Base-by-base conservation (phyloP, 345 rosid genomes). In the Zanthoxylum bungeanum region DNA sequence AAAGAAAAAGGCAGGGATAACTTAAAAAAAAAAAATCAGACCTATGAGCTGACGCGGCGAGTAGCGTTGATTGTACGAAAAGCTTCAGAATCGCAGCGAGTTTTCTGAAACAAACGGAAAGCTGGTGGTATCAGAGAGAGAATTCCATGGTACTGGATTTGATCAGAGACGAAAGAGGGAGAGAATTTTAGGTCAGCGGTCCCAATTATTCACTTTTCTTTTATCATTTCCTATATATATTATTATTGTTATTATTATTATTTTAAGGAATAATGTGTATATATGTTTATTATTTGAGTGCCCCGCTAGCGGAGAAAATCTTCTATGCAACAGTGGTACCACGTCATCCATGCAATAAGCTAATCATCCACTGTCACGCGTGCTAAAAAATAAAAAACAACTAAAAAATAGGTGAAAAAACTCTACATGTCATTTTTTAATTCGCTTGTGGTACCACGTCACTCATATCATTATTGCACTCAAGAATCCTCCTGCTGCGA, bases 41-140 rank as follows among this genome's bases (percentile, higher is more conserved):
- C 73, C 17, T 34, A 49, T 7, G 59, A 55, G 27, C 37, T 56
- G 68, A 24, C 72, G 72, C 68, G 64, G 68, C 75, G 72, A 76
- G 79, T 51, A 66, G 63, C 37, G 46, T 51, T 55, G 69, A 44
- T 66, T 55, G 65, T 14, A 25, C 52, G 7, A 19, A 47, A 63
- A 62, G 61, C 49, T 44, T 69, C 24, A 73, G 66, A 67, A 68
- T 55, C 70, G 37, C 53, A 19, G 37, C 39, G 47, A 63, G 71
- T 68, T 60, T 44, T n/a, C 66, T 56, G 66, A 73, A 68, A 49
- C 74, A 62, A 68, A 68, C 28, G 34, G 19, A 21, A 55, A 66
- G 57, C n/a, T 22, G 36, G 4, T 9, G 24, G 3, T 71, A 66
- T 66, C 73, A 72, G 67, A 60, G 34, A 24, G 52, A 33, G 47